phyloP scores from a whole-genome alignment of 2,329 filamentous ascomycete genomes.

The Dothistroma septosporum region DNA sequence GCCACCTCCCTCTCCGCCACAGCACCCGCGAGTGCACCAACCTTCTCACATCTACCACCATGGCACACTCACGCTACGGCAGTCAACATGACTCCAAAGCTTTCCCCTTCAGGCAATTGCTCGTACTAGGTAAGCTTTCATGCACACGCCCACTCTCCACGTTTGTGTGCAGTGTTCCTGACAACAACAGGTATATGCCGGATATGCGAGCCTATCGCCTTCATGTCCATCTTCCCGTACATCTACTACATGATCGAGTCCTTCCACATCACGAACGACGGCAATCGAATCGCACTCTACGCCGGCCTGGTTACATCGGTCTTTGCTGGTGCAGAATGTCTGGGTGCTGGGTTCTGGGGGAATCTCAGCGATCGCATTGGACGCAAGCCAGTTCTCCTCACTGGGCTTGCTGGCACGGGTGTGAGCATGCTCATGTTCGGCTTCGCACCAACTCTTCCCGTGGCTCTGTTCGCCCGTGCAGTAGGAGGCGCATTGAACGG shows the following conservation, averaged over 20 bases:
- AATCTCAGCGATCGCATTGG: constrained; percentile 86
- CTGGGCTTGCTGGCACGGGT: constrained; percentile 84
- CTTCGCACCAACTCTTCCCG: constrained; percentile 74
- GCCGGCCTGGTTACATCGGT: constrained; percentile 94
- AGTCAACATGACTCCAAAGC: constrained; percentile 27
- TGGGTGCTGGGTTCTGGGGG: constrained; percentile 89
- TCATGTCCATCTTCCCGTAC: constrained; percentile 99
- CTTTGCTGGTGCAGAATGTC: constrained; percentile 93
- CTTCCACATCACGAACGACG: constrained; percentile 76
- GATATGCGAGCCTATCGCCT: constrained; percentile 97
- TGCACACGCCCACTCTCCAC: not conserved
- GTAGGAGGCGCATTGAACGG: constrained; percentile 90
- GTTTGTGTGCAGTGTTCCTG: not conserved
- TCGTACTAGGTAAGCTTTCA: constrained; percentile 48
- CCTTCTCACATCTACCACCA: constrained; percentile 8
- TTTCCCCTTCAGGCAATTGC: constrained; percentile 58
- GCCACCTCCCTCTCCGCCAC: constrained; percentile 5
- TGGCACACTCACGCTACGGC: constrained; percentile 14
- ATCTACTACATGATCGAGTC: constrained; percentile 96
- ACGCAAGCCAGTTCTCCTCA: constrained; percentile 85
- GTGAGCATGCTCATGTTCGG: constrained; percentile 91
- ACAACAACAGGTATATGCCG: constrained; percentile 60
- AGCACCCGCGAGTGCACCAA: constrained; percentile 6
- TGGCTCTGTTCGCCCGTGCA: constrained; percentile 81
- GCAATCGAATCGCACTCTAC: constrained; percentile 80